These are phyloP conservation scores for Desmodesmus armatus DNA, from an alignment of 139 green algal genomes.

Conservation along the genomic window DNA sequence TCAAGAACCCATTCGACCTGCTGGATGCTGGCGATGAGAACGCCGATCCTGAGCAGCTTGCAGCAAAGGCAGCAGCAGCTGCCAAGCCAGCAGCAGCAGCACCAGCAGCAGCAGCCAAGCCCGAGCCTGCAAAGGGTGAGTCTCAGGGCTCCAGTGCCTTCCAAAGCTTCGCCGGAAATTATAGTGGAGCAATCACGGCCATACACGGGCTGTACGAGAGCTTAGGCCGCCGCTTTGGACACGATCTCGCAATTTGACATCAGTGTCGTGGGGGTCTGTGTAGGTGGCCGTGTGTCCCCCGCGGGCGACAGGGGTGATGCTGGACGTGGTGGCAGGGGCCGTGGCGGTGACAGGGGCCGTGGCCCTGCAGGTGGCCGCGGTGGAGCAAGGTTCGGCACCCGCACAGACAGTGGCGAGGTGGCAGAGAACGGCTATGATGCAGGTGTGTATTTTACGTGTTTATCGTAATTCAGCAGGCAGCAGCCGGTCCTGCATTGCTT, in stretches of 20 bases:
- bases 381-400: background rate
- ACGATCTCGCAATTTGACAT: too few species aligned
- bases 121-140: too few species aligned
- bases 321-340: conserved; percentile 28
- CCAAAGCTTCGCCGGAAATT: too few species aligned
- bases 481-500: background rate
- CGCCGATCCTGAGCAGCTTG: conserved; percentile 10
- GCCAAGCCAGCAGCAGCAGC: conserved; percentile 22
- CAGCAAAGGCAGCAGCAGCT: conserved; percentile 36
- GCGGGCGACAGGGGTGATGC: conserved; percentile 39
- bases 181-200: too few species aligned
- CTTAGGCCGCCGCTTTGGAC: too few species aligned
- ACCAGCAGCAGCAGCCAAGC: too few species aligned
- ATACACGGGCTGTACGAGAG: too few species aligned
- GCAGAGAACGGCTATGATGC: conserved; percentile 30
- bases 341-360: conserved; percentile 44
- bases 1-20: conserved; percentile 57
- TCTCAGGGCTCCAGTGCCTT: too few species aligned
- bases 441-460: background rate
- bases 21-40: conserved; percentile 46
- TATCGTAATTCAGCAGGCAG: background rate
- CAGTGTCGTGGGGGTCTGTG: too few species aligned
- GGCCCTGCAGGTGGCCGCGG: conserved; percentile 21
- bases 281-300: background rate
- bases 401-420: conserved; percentile 34